A percentile compares a stretch with the other conserved stretches of the same genome.
These are phyloP conservation scores for Aspergillus intermedius DNA, from an alignment of 2,329 filamentous ascomycete species.

Conservation along the genomic window DNA sequence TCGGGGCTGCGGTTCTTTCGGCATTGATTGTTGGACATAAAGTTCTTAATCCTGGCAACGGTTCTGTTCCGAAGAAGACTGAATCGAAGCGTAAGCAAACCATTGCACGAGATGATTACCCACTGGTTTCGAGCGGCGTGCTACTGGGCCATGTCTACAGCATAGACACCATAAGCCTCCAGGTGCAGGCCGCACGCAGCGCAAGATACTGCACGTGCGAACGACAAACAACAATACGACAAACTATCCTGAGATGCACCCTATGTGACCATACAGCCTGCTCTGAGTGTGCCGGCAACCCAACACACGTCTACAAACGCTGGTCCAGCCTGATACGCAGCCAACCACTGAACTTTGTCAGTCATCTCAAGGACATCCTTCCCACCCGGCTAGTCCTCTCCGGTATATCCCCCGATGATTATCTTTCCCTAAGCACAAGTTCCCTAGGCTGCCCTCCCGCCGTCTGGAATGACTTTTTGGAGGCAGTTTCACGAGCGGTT, in stretches of 20 bases:
- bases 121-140: slow-evolving; percentile 11
- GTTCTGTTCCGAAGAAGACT: not conserved
- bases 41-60: slow-evolving; percentile 20
- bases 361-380: slow-evolving; percentile 35
- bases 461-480: slow-evolving; percentile 29
- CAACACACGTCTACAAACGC: slow-evolving; percentile 41
- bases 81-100: slow-evolving; percentile 5
- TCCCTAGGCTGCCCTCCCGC: slow-evolving; percentile 9
- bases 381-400: slow-evolving; percentile 37
- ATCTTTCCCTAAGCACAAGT: slow-evolving; percentile 13
- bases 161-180: slow-evolving; percentile 13
- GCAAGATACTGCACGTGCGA: slow-evolving; percentile 54
- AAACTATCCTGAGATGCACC: slow-evolving; percentile 42
- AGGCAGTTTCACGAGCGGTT: slow-evolving; percentile 20
- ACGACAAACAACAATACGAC: slow-evolving; percentile 35
- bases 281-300: slow-evolving; percentile 48
- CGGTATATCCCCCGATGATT: slow-evolving; percentile 20
- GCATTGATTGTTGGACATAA: slow-evolving; percentile 45
- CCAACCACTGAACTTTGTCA: slow-evolving; percentile 40
- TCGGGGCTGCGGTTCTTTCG: slow-evolving; percentile 57
- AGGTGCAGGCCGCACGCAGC: slow-evolving; percentile 25
- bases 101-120: slow-evolving; percentile 5
- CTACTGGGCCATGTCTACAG: slow-evolving; percentile 2
- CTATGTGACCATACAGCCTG: slow-evolving; percentile 53
- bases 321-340: slow-evolving; percentile 23